phyloP scores from a whole-genome alignment of 2,329 filamentous ascomycete species.

The Escovopsis weberi region DNA sequence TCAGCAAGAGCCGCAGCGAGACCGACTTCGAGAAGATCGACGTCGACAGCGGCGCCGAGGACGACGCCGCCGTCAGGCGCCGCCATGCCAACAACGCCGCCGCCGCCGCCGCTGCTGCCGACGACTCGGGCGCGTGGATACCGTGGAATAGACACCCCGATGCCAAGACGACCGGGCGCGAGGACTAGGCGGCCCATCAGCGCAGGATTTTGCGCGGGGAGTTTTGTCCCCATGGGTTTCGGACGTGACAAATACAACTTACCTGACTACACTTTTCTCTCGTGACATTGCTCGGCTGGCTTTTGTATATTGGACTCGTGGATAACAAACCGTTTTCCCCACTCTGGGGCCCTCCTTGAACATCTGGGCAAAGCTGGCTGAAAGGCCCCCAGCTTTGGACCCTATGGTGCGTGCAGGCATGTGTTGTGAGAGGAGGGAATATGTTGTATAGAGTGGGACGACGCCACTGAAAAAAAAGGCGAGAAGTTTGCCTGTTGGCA shows the following conservation, averaged over 20 bases:
- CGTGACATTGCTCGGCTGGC: too few relatives aligned
- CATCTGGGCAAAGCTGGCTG: neutral
- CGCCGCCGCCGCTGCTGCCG: conserved; percentile 11
- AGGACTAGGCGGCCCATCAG: conserved; percentile 17
- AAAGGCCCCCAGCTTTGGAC: neutral
- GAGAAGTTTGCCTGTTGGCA: too few relatives aligned
- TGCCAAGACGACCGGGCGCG: conserved; percentile 24
- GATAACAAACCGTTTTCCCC: neutral
- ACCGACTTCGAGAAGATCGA: conserved; percentile 84
- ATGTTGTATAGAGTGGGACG: too few relatives aligned
- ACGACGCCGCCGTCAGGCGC: conserved; percentile 25
- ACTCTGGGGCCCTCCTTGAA: too few relatives aligned
- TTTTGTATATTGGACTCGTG: neutral
- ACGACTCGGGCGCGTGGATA: conserved; percentile 29
- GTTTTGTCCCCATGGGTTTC: too few relatives aligned
- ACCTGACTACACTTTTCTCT: too few relatives aligned
- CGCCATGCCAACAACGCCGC: conserved; percentile 14
- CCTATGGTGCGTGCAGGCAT: neutral
- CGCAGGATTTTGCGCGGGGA: conserved; percentile 8
- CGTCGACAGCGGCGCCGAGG: conserved; percentile 51
- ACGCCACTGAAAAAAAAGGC: too few relatives aligned
- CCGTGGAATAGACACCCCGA: conserved; percentile 31
- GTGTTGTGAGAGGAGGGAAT: too few relatives aligned
- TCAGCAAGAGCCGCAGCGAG: conserved; percentile 75
- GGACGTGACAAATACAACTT: too few relatives aligned